Evolutionary conservation across 202 grass and related monocot genomes (phyloP).

Genomic region (Setaria viridis): DNA sequence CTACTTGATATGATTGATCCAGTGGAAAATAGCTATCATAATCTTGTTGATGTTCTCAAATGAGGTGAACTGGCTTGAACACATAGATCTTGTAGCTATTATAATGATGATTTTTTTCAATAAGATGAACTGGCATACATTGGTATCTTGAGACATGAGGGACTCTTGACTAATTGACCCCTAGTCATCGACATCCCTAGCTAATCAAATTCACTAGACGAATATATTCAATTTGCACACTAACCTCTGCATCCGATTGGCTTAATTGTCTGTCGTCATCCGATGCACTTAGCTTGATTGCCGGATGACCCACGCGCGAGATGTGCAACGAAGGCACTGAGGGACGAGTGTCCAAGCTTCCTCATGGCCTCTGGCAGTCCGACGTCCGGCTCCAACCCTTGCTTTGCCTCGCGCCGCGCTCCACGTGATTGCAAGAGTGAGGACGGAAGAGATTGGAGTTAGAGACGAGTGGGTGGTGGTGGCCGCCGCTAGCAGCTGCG

Average conservation of each 20-base stretch:
- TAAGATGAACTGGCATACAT: neutral
- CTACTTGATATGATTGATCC: neutral
- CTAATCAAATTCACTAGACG: neutral
- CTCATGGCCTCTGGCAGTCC: too few species aligned
- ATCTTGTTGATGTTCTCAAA: conserved; percentile 27
- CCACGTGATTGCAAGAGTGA: too few species aligned
- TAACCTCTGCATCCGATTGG: neutral
- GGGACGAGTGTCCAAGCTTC: too few species aligned
- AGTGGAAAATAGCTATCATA: neutral
- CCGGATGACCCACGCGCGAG: too few species aligned
- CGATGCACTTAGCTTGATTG: too few species aligned
- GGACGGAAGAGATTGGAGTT: too few species aligned
- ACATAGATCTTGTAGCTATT: neutral
- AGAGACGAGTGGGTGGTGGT: too few species aligned
- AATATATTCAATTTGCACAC: neutral
- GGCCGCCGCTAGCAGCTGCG: too few species aligned
- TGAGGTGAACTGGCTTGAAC: neutral
- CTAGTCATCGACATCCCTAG: neutral
- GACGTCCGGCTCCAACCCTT: too few species aligned
- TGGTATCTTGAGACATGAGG: conserved; percentile 9
- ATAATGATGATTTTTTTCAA: conserved; percentile 7
- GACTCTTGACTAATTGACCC: neutral
- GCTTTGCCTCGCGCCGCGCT: too few species aligned
- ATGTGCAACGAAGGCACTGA: too few species aligned
- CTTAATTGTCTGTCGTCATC: neutral